Conservation (phyloP, 345 rosid genomes). For the Nasturtium officinale region DNA sequence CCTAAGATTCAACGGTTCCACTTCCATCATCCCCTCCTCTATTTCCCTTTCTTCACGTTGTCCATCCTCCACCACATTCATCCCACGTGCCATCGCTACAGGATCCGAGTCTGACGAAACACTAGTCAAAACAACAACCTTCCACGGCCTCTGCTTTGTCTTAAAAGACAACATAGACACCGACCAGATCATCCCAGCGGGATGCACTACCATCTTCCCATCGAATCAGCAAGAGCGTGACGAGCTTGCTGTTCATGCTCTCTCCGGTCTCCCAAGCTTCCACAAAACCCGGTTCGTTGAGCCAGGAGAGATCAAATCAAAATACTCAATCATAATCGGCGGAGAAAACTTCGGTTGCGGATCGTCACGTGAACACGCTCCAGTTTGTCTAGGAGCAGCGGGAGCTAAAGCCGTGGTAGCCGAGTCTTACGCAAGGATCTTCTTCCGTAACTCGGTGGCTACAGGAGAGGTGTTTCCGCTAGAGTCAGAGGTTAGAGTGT, state of each 20-base stretch:
- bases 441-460: slow-evolving; percentile 88
- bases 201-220: slow-evolving; percentile 63
- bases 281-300: slow-evolving; percentile 68
- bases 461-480: slow-evolving; percentile 82
- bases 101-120: slow-evolving; percentile 11
- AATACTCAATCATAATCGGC: slow-evolving; percentile 62
- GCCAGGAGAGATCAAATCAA: slow-evolving; percentile 55
- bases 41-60: slow-evolving; percentile 26
- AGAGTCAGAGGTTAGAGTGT: slow-evolving; percentile 76
- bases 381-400: slow-evolving; percentile 82
- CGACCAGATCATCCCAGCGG: slow-evolving; percentile 91
- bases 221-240: slow-evolving; percentile 80
- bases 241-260: slow-evolving; percentile 76
- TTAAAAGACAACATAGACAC: slow-evolving; percentile 91
- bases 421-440: slow-evolving; percentile 83
- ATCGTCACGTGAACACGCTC: slow-evolving; percentile 95
- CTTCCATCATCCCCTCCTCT: neutral
- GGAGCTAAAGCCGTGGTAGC: slow-evolving; percentile 77
- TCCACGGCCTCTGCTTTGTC: slow-evolving; percentile 86
- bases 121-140: slow-evolving; percentile 39
- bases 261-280: slow-evolving; percentile 73
- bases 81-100: slow-evolving; percentile 23
- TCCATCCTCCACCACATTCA: slow-evolving; percentile 1
- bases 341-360: slow-evolving; percentile 96
- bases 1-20: slow-evolving; percentile 25